Percentiles rank a stretch among this genome's conserved stretches.
Evolutionary conservation across 2,329 filamentous ascomycete species (phyloP).

Genomic region (Cercospora sp.): DNA sequence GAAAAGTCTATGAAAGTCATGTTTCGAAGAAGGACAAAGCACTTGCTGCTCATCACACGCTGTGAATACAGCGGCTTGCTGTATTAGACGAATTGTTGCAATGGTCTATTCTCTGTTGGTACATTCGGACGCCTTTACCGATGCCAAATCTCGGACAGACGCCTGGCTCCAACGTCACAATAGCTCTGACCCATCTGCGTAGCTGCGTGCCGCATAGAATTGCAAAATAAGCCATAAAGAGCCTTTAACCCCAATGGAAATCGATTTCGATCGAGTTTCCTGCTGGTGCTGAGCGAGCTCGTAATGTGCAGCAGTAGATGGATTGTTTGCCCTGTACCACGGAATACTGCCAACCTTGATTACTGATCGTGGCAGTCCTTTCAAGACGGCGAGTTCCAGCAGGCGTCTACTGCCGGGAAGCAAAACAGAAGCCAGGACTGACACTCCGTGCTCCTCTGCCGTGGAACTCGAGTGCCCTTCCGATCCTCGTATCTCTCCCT

Average conservation of each 20-base stretch:
- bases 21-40: background rate
- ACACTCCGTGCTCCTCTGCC: background rate
- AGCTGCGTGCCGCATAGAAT: background rate
- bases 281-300: background rate
- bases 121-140: background rate
- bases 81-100: background rate
- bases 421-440: background rate
- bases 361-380: background rate
- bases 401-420: background rate
- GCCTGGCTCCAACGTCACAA: background rate
- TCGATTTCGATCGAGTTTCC: background rate
- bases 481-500: background rate
- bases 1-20: background rate
- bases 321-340: background rate
- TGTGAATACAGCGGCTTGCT: background rate
- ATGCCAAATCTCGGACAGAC: background rate
- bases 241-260: background rate
- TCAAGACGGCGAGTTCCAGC: background rate
- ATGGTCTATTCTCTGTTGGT: background rate
- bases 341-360: background rate
- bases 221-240: background rate
- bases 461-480: background rate
- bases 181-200: background rate
- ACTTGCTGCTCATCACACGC: background rate
- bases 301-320: background rate